Evolutionary conservation across 2,329 filamentous ascomycete genomes (phyloP), one percentile per base, ranked within the genome.

Genomic region (Sclerotinia glacialis): DNA sequence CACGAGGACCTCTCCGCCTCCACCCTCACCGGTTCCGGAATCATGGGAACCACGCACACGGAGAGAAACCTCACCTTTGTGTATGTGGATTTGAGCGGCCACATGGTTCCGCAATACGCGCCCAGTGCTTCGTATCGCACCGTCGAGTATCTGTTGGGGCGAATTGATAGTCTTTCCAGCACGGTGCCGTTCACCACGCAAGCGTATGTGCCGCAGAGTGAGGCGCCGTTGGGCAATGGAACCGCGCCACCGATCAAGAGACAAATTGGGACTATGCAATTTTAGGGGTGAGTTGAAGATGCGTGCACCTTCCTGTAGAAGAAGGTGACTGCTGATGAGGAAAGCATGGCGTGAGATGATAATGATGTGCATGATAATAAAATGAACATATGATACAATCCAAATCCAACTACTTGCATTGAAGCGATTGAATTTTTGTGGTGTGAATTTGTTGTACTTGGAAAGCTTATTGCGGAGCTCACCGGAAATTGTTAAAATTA

Each of bases 101-200:
- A 93, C 78, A 89, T 78, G 77, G 65, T 79, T 7, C 86, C 87
- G 0, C 86, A 90, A 76, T 92, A 90, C 73, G 84, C 86, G 23
- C 88, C 90, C 0, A 83, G 82, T 18, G 88, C 87, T 0, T 83
- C 88, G 0, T 92, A 90, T 74, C 80, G 91, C 44, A 88, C 91
- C 67, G 76, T 95, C 26, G 91, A 95, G 80, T 89, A 90, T 72
- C 76, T 95, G 71, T 80, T 96, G 1, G 91, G 91, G 0, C 80
- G 90, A 49, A 86, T 93, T 12, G 78, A 84, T 6, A 85, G 80
- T 68, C 73, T 91, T 70, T 79, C 74, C 14, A 77, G 78, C 16
- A 79, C 75, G 1, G 74, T 64, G 18, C 73, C 80, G 0, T 83
- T 84, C 58, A 71, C 73, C 0, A 75, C 73, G 5, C 65, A 66